Evolutionary conservation across 1,284 basidiomycete species (phyloP).

Genomic region (Boletus holoroseus): DNA sequence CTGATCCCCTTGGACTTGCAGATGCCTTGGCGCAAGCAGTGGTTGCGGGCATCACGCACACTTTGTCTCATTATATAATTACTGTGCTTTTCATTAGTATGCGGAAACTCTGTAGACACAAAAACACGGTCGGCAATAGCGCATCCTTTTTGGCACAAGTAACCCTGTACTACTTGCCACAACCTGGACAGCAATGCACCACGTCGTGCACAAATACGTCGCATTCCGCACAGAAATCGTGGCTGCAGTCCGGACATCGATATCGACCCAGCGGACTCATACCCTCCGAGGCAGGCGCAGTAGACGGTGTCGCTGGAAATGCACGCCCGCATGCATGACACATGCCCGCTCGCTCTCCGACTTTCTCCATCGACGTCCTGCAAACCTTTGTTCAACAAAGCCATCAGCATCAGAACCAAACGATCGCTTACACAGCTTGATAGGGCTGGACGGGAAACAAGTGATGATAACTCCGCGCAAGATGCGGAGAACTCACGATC

Average conservation of each 20-base stretch:
- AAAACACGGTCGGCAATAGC: neutral
- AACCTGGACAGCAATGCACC: conserved; percentile 67
- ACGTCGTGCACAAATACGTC: conserved; percentile 73
- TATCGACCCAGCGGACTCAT: conserved; percentile 78
- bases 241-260: conserved; percentile 53
- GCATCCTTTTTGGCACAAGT: neutral
- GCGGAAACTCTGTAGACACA: too few species aligned
- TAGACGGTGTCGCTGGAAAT: conserved; percentile 45
- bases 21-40: conserved; percentile 51
- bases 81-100: too few species aligned
- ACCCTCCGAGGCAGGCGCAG: conserved; percentile 48
- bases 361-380: conserved; percentile 40
- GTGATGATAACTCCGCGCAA: conserved; percentile 93
- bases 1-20: conserved; percentile 65
- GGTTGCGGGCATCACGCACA: conserved; percentile 55
- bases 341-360: conserved; percentile 32
- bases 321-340: conserved; percentile 72
- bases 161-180: conserved; percentile 36
- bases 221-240: conserved; percentile 67
- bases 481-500: conserved; percentile 95
- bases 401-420: conserved; percentile 1
- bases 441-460: conserved; percentile 86
- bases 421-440: conserved; percentile 64
- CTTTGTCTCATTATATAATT: too few species aligned
- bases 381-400: conserved; percentile 6